A percentile compares a stretch with the other conserved stretches of the same genome.
Conservation (phyloP, 805 yeast species). For the Monosporozyma unispora region DNA sequence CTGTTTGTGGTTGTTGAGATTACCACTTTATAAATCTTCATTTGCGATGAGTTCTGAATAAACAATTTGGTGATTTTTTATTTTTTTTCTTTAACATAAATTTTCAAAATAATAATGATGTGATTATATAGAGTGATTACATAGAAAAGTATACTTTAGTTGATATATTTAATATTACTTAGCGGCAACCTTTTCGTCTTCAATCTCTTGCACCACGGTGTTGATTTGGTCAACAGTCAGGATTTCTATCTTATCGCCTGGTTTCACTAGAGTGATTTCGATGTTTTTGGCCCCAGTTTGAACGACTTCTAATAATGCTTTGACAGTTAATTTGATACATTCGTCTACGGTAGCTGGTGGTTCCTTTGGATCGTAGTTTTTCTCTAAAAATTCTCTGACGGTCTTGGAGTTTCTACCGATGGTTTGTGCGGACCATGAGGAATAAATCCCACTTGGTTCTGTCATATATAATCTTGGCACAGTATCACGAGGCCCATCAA, state of each 20-base stretch:
- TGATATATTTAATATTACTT: neutral
- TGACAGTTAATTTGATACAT: slow-evolving; percentile 72
- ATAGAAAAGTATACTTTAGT: neutral
- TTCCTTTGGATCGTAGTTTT: slow-evolving; percentile 58
- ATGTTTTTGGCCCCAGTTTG: slow-evolving; percentile 97
- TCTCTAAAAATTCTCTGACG: slow-evolving; percentile 90
- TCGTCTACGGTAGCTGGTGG: slow-evolving; percentile 49
- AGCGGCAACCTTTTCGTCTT: slow-evolving; percentile 53
- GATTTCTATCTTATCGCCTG: slow-evolving; percentile 49
- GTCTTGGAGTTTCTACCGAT: slow-evolving; percentile 94
- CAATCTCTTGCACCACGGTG: slow-evolving; percentile 69
- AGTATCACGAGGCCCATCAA: slow-evolving; percentile 59
- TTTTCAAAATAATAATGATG: neutral
- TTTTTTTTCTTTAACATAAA: neutral
- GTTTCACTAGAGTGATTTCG: slow-evolving; percentile 80
- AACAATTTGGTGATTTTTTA: neutral
- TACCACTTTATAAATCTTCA: neutral
- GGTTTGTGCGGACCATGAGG: slow-evolving; percentile 97
- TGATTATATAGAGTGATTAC: neutral
- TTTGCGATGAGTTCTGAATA: neutral
- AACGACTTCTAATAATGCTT: slow-evolving; percentile 86
- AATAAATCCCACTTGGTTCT: slow-evolving; percentile 94
- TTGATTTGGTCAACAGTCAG: slow-evolving; percentile 66
- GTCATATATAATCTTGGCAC: slow-evolving; percentile 85
- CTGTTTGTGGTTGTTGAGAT: neutral